Evolutionary conservation across 2,329 filamentous ascomycete genomes (phyloP).

Genomic region (Allantophomopsis cytisporea): DNA sequence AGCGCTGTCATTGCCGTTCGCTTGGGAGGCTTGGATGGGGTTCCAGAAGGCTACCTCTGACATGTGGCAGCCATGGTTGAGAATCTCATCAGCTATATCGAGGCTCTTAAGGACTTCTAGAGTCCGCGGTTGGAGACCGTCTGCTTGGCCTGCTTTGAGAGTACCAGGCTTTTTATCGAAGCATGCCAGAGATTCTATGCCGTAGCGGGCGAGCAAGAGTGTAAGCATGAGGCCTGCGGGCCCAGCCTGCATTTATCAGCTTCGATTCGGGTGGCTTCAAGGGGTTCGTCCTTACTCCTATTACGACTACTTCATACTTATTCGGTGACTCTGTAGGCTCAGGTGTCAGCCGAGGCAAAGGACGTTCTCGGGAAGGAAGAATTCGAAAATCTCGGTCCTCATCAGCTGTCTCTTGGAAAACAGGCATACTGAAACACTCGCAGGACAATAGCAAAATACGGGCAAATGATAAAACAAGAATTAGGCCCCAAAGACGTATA

Average conservation of each 20-base stretch:
- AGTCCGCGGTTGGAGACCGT: constrained; percentile 45
- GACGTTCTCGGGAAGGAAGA: constrained; percentile 23
- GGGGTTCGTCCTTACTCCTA: constrained; percentile 17
- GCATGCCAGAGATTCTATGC: constrained; percentile 25
- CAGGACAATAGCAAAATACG: too few relatives aligned
- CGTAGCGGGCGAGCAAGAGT: constrained; percentile 26
- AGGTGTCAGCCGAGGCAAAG: constrained; percentile 20
- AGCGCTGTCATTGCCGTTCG: constrained; percentile 41
- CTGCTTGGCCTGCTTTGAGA: constrained; percentile 41
- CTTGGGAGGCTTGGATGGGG: constrained; percentile 33
- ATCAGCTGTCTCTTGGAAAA: constrained; percentile 22
- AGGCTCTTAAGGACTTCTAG: constrained; percentile 48
- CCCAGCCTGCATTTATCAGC: constrained; percentile 17
- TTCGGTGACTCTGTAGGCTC: constrained; percentile 9
- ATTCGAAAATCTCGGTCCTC: constrained; percentile 23
- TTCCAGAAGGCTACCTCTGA: constrained; percentile 42
- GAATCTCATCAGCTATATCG: constrained; percentile 35
- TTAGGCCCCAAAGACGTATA: too few relatives aligned
- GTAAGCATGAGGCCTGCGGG: constrained; percentile 27
- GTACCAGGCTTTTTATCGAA: constrained; percentile 24
- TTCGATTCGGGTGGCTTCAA: not conserved
- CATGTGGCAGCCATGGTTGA: constrained; percentile 41
- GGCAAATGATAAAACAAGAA: too few relatives aligned
- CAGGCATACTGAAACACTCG: constrained; percentile 17
- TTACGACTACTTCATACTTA: constrained; percentile 26